Percentiles rank a stretch among this genome's conserved stretches.
These are phyloP conservation scores for Astrothelium macrocarpum DNA, from an alignment of 495 filamentous ascomycete genomes.

Conservation along the genomic window DNA sequence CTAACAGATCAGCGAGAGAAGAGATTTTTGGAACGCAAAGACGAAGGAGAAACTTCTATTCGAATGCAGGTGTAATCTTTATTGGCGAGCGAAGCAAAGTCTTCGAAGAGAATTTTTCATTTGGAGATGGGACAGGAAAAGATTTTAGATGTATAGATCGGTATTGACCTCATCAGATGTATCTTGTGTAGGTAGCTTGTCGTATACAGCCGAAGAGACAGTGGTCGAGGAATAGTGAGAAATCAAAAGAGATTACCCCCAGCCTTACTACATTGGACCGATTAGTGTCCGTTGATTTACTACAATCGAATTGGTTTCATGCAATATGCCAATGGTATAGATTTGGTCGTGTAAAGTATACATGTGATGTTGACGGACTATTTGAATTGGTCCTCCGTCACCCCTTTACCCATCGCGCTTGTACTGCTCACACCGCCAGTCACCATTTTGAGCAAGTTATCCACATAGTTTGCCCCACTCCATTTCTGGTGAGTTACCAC, in stretches of 20 bases:
- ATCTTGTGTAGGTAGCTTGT: neutral
- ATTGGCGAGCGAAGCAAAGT: neutral
- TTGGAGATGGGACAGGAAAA: neutral
- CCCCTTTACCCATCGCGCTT: slow-evolving; percentile 91
- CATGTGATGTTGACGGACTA: slow-evolving; percentile 12
- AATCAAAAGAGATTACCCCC: slow-evolving; percentile 1
- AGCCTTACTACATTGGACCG: neutral
- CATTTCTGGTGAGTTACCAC: slow-evolving; percentile 99
- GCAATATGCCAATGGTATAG: no score
- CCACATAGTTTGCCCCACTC: slow-evolving; percentile 88
- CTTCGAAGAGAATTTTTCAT: neutral
- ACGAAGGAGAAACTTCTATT: neutral
- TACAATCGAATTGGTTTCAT: no score
- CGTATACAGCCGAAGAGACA: neutral
- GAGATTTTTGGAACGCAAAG: no score
- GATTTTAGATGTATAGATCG: slow-evolving; percentile 1
- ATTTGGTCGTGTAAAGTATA: no score
- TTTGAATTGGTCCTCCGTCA: slow-evolving; percentile 95
- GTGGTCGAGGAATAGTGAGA: neutral
- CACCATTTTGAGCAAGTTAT: slow-evolving; percentile 94
- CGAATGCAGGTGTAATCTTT: neutral
- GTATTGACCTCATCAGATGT: no score
- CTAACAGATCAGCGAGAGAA: neutral
- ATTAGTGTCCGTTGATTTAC: neutral
- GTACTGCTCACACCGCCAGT: slow-evolving; percentile 85